Percentiles rank a stretch among this genome's conserved stretches.
phyloP scores from a whole-genome alignment of 2,329 filamentous ascomycete species.

The Capronia americana region DNA sequence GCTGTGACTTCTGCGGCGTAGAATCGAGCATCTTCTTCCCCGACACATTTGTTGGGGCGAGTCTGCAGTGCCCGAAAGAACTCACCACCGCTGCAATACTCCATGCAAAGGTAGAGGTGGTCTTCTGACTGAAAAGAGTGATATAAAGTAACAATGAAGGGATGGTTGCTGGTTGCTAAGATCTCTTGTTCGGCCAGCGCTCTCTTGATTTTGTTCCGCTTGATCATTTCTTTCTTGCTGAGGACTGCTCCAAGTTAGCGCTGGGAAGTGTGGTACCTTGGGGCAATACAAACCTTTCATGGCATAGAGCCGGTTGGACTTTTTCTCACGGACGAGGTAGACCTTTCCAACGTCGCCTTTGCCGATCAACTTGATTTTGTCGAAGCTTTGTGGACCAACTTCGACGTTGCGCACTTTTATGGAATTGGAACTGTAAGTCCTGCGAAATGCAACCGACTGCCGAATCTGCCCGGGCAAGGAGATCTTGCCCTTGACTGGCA shows the following conservation, averaged over 20 bases:
- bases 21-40: conserved; percentile 94
- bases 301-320: conserved; percentile 90
- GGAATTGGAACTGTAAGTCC: conserved; percentile 98
- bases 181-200: conserved; percentile 98
- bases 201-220: conserved; percentile 99
- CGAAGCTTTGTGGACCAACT: conserved; percentile 92
- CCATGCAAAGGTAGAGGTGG: conserved; percentile 99
- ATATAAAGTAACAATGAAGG: conserved; percentile 97
- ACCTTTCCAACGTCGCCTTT: conserved; percentile 99
- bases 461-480: conserved; percentile 70
- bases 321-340: conserved; percentile 96
- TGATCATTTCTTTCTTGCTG: conserved; percentile 99
- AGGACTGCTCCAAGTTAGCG: conserved; percentile 69
- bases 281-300: conserved; percentile 81
- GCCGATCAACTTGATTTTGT: conserved; percentile 99
- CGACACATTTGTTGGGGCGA: conserved; percentile 93
- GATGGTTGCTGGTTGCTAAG: conserved; percentile 95
- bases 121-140: conserved; percentile 99
- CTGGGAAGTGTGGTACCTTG: conserved; percentile 14
- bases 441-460: conserved; percentile 76
- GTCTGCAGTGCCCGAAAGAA: conserved; percentile 98
- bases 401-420: conserved; percentile 98
- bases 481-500: conserved; percentile 60
- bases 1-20: conserved; percentile 98
- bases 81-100: conserved; percentile 98